Conservation (phyloP, 768 basidiomycete species). For the Naganishia onofrii region DNA sequence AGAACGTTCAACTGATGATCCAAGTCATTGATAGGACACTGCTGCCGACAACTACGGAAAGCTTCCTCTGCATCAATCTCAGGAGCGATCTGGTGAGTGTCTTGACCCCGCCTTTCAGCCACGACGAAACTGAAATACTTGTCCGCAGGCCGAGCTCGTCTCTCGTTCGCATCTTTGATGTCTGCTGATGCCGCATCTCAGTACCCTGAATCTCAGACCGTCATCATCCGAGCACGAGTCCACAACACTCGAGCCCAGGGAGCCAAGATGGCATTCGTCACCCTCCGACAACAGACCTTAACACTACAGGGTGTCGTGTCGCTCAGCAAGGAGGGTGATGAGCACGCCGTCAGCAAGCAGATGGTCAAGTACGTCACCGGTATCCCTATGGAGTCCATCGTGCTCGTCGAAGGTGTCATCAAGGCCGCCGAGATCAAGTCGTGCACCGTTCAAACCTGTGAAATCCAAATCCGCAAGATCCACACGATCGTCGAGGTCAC, state of each 20-base stretch:
- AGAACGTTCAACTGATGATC: constrained; percentile 27
- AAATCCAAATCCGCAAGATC: constrained; percentile 77
- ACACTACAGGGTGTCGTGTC: constrained; percentile 75
- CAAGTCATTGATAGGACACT: constrained; percentile 44
- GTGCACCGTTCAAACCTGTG: constrained; percentile 79
- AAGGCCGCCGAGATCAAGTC: constrained; percentile 84
- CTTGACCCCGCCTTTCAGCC: background rate
- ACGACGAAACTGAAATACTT: background rate
- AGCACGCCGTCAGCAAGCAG: constrained; percentile 73
- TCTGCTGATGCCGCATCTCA: constrained; percentile 14
- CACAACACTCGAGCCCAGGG: constrained; percentile 87
- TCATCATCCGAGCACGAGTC: constrained; percentile 82
- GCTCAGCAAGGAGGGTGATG: constrained; percentile 60
- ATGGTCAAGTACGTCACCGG: constrained; percentile 90
- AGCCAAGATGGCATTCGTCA: constrained; percentile 92
- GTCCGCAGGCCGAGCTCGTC: constrained; percentile 57
- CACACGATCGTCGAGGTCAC: constrained; percentile 77
- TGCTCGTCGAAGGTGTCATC: constrained; percentile 80
- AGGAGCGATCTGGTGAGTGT: constrained; percentile 60
- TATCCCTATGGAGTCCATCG: constrained; percentile 78
- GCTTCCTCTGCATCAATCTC: constrained; percentile 86
- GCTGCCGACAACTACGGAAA: constrained; percentile 77
- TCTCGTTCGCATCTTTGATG: constrained; percentile 66
- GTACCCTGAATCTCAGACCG: constrained; percentile 58
- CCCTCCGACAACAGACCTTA: constrained; percentile 81